Evolutionary conservation across 73 alveolate genomes (phyloP), one percentile per base, ranked within the genome.

Genomic region (Paramecium primaurelia): DNA sequence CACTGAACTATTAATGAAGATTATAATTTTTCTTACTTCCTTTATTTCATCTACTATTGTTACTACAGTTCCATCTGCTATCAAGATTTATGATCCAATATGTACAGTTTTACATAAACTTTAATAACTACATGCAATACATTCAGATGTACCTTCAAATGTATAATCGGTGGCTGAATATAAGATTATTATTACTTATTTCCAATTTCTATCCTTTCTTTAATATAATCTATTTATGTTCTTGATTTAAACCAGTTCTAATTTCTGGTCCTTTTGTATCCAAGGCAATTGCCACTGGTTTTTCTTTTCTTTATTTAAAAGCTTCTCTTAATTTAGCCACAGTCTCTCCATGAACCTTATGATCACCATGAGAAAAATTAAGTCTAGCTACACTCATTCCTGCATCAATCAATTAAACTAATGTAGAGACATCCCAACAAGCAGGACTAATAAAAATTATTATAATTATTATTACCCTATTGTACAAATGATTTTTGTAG

Each of bases 231-330:
- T 94, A 96, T 77, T 93, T 95, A 92, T 93, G 84, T 45, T 97
- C 98, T 69, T 93, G 86, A 26, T 96, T 92, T 86, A 92, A 59
- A 47, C 99, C 99, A 4, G 99, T 97, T 86, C 99, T 77, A 95
- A 98, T 95, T 92, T 98, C 99, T 0, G 99, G 99, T 44, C 99
- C 99, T 95, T 92, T 97, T 8, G 99, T 98, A 59, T 96, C 99
- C 83, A 97, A 96, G 91, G 97, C 80, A 59, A 97, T 86, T 38
- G 99, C 99, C 69, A 97, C 94, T 20, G 96, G 89, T 71, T 93
- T 96, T 58, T 94, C 96, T 5, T 98, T 98, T 36, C 98, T 93
- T 92, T 92, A 94, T 94, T 95, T 97, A 91, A 92, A 71, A 18
- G 99, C 99, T 90, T 96, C 99, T 58, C 95, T 93, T 59, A 97